Evolutionary conservation across 768 basidiomycete species (phyloP), one percentile per base, ranked within the genome.

Genomic region (Rhizopogon vulgaris): DNA sequence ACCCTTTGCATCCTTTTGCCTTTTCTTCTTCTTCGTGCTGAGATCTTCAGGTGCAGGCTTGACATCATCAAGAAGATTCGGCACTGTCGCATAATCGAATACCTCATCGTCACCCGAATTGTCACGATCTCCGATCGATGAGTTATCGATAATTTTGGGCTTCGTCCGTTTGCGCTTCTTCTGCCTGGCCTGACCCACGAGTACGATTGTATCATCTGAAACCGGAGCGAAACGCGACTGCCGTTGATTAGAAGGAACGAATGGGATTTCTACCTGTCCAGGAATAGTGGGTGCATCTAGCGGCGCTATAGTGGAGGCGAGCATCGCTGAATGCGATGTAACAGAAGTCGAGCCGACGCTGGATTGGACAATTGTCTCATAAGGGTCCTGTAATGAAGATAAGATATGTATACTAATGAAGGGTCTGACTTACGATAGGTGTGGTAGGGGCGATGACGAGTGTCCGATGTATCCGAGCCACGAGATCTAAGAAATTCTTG

Each of bases 21-120:
- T 82, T 71, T 83, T 80, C 68, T 67, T 79, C 66, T 69, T 73
- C 58, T 62, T 65, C 52, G 54, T 60, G 52, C 65, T 64, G 47
- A 56, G 56, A 22, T 64, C 63, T 48, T 60, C 67, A 38, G 75
- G 17, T 62, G 60, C 40, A 69, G 45, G 45, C 68, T 40, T 73
- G 72, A 51, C 73, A 55, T 78, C 74, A 59, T 91, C 90, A 52
- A 92, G 68, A 47, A 90, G 75, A 63, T 92, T 91, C 4, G 87
- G 80, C 22, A 78, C 81, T 12, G 71, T 69, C 6, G 76, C 67
- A 64, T 88, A 92, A 68, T 90, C 86, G 60, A 90, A 92, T 37
- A 73, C 73, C 39, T 76, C 77, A 41, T 52, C 48, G 48, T 67
- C 68, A 38, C 60, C 63, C 54, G 61, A 64, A 37, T 53, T 63